Conservation (phyloP, 805 yeast genomes). For the Candida silvicultrix region DNA sequence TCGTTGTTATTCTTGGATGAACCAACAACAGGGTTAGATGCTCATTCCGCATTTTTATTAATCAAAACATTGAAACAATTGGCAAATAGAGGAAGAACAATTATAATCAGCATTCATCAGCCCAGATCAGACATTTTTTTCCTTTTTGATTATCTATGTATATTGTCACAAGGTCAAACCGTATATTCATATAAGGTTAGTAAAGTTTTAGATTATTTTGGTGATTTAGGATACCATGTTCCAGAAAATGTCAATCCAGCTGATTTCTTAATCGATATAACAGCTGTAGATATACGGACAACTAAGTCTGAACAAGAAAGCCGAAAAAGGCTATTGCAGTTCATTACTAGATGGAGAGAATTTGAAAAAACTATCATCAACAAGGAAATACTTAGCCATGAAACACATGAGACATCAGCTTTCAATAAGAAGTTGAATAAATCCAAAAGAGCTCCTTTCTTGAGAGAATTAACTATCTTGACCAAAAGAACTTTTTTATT, state of each 20-base stretch:
- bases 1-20: slow-evolving; percentile 75
- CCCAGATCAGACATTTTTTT: slow-evolving; percentile 74
- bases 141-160: slow-evolving; percentile 59
- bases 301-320: slow-evolving; percentile 28
- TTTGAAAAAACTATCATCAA: background rate
- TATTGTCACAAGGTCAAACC: slow-evolving; percentile 60
- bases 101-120: slow-evolving; percentile 76
- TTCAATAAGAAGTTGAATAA: slow-evolving; percentile 9
- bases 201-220: slow-evolving; percentile 47
- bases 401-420: background rate
- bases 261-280: slow-evolving; percentile 49
- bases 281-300: slow-evolving; percentile 45
- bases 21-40: slow-evolving; percentile 85
- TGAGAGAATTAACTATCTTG: slow-evolving; percentile 37
- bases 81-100: slow-evolving; percentile 59
- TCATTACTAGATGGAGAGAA: slow-evolving; percentile 27
- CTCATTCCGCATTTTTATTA: slow-evolving; percentile 64
- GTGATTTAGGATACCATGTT: slow-evolving; percentile 33
- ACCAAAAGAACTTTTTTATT: slow-evolving; percentile 39
- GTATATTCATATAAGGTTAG: slow-evolving; percentile 39
- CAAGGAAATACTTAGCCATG: background rate
- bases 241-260: slow-evolving; percentile 54
- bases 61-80: slow-evolving; percentile 55
- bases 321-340: slow-evolving; percentile 20
- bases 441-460: slow-evolving; percentile 30